A percentile compares a stretch with the other conserved stretches of the same genome.
phyloP scores from a whole-genome alignment of 1,139 yeast genomes.

The Wickerhamiella pararugosa region DNA sequence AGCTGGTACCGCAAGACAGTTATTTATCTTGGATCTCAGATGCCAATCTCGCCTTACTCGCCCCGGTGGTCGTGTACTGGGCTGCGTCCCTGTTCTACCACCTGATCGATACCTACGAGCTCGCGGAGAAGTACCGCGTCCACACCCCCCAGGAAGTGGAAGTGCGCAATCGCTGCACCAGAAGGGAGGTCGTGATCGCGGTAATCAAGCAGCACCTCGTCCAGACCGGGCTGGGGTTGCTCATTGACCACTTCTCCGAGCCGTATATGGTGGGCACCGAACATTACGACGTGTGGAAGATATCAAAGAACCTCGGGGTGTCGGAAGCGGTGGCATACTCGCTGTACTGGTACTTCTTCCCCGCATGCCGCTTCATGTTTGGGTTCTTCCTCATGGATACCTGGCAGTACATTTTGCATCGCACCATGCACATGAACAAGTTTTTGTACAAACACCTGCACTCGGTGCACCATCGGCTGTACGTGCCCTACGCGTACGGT shows the following conservation, averaged over 20 bases:
- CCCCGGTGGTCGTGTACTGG: conserved; percentile 83
- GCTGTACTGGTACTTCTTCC: conserved; percentile 32
- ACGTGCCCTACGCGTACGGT: conserved; percentile 94
- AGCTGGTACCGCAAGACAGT: conserved; percentile 8
- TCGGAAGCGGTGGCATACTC: conserved; percentile 25
- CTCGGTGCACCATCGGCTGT: conserved; percentile 83
- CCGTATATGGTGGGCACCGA: conserved; percentile 62
- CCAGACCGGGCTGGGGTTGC: conserved; percentile 58
- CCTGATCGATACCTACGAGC: conserved; percentile 51
- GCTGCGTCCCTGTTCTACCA: conserved; percentile 57
- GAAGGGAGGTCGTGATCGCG: conserved; percentile 56
- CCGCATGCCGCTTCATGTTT: conserved; percentile 37
- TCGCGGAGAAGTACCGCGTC: conserved; percentile 71
- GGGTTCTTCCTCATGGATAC: conserved; percentile 74
- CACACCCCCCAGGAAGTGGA: conserved; percentile 82
- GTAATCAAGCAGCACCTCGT: conserved; percentile 72
- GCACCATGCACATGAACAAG: conserved; percentile 75
- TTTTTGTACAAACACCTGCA: conserved; percentile 66
- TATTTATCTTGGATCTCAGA: conserved; percentile 52
- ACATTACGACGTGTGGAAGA: conserved; percentile 48
- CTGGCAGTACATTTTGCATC: conserved; percentile 89
- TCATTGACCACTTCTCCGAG: conserved; percentile 43
- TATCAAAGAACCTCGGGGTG: conserved; percentile 29
- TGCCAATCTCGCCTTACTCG: conserved; percentile 50
- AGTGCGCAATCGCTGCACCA: conserved; percentile 57